Percentiles rank a stretch among this genome's conserved stretches.
These are phyloP conservation scores for Onygenales sp. DNA, from an alignment of 2,329 filamentous ascomycete genomes.

Conservation along the genomic window DNA sequence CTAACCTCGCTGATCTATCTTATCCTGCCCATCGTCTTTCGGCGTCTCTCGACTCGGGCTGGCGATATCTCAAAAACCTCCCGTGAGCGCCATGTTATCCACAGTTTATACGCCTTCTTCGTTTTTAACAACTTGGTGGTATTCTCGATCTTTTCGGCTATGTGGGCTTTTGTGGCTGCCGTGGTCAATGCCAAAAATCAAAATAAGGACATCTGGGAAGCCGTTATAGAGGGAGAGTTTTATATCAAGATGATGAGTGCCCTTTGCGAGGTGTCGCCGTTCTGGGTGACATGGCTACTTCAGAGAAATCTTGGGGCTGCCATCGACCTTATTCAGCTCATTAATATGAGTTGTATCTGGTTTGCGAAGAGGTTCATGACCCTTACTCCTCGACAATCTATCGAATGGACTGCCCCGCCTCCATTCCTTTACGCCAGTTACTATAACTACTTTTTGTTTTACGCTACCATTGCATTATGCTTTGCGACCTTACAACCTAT, in stretches of 20 bases:
- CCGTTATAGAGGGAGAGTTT: constrained; percentile 56
- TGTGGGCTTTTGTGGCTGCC: constrained; percentile 62
- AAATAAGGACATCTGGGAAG: constrained; percentile 56
- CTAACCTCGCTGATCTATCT: constrained; percentile 82
- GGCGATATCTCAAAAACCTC: constrained; percentile 90
- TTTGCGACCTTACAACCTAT: constrained; percentile 81
- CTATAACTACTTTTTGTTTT: constrained; percentile 97
- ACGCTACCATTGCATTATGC: constrained; percentile 77
- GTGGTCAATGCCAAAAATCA: constrained; percentile 52
- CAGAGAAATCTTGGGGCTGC: constrained; percentile 89
- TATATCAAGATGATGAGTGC: constrained; percentile 58
- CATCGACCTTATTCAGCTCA: constrained; percentile 84
- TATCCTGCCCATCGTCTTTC: constrained; percentile 81
- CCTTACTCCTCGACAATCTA: constrained; percentile 82
- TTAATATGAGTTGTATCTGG: constrained; percentile 75
- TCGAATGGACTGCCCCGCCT: constrained; percentile 85
- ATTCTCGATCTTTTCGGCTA: constrained; percentile 80
- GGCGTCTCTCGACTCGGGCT: constrained; percentile 68
- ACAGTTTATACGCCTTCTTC: constrained; percentile 90
- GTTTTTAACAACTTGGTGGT: constrained; percentile 94
- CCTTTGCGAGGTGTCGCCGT: constrained; percentile 72
- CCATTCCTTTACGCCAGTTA: constrained; percentile 92
- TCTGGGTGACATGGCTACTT: constrained; percentile 89
- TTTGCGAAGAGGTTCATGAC: constrained; percentile 74
- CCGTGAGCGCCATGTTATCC: constrained; percentile 80